Base-by-base conservation (phyloP, 345 rosid genomes). In the Corchorus capsularis region DNA sequence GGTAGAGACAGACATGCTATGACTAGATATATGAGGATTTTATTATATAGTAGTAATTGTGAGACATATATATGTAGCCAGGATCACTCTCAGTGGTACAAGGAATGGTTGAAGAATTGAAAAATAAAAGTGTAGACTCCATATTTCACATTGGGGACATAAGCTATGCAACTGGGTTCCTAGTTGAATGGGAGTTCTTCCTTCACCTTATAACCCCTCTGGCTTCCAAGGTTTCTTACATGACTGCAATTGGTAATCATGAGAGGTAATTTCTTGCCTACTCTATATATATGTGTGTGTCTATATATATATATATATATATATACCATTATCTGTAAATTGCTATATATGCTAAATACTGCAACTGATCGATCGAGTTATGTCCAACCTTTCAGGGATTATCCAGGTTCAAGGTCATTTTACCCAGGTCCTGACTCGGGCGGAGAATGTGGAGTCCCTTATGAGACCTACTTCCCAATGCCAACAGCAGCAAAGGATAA, bases 71-170 rank as follows among this genome's bases (percentile, higher is more conserved):
- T 27, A 1, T 27, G 19, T 63, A 89, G 93, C 93, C 96, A 55
- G 96, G 96, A 73, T 82, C 93, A 5, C 59, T 87, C 4, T 85
- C 92, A 0, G 96, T 89, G 77, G 74, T 78, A 4, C 79, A 89
- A 35, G 89, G 87, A 15, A 71, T 91, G 86, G 37, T 61, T 1
- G 82, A 81, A 4, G 90, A 91, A 61, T 75, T 85, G 46, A 76
- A 79, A 17, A 75, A 78, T 3, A 89, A 90, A 2, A 83, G 49
- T 8, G 79, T 86, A 65, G 92, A 89, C 59, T 82, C 92, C 60
- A 81, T 91, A 76, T 91, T 91, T 79, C 96, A 91, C 86, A 88
- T 88, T 61, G 96, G 96, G 69, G 96, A 89, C 77, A 89, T 91
- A 73, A 89, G 93, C 82, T 91, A 91, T 61, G 93, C 96, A 46